These are phyloP conservation scores for Persicaria maculosa DNA, from an alignment of 148 eudicot species.

Conservation along the genomic window DNA sequence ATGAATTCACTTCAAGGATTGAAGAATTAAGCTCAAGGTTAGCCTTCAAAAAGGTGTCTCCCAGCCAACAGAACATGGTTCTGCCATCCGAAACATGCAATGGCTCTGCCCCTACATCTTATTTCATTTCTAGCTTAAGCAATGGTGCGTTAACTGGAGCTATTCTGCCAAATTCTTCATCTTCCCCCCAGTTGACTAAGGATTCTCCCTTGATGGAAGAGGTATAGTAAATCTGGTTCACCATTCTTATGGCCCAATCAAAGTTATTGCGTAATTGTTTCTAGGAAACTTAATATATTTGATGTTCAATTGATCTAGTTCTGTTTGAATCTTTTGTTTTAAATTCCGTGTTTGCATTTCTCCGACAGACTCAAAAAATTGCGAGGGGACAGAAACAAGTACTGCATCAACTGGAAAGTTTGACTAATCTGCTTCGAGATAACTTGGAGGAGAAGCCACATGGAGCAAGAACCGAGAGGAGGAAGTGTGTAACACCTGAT, in stretches of 20 bases:
- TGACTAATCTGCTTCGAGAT: slow-evolving; percentile 53
- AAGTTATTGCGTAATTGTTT: background rate
- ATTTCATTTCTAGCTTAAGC: slow-evolving; percentile 62
- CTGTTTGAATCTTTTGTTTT: background rate
- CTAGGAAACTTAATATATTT: background rate
- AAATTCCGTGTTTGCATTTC: background rate
- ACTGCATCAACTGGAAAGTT: slow-evolving; percentile 71
- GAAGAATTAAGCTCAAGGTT: slow-evolving; percentile 71
- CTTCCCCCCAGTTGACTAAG: slow-evolving; percentile 62
- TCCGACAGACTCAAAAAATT: slow-evolving; percentile 45
- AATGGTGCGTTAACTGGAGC: slow-evolving; percentile 64
- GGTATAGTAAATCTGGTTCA: slow-evolving; percentile 29
- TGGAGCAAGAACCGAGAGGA: slow-evolving; percentile 27
- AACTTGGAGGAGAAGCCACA: slow-evolving; percentile 33
- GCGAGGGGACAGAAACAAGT: slow-evolving; percentile 80
- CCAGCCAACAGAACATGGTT: slow-evolving; percentile 42
- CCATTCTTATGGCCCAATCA: background rate
- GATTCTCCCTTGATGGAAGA: slow-evolving; percentile 62
- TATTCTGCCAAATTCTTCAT: slow-evolving; percentile 49
- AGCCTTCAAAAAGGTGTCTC: slow-evolving; percentile 33
- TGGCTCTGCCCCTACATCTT: slow-evolving; percentile 76
- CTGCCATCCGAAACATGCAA: slow-evolving; percentile 54
- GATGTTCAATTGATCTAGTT: background rate
- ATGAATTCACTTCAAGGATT: slow-evolving; percentile 69
- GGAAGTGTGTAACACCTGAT: slow-evolving; percentile 24